A percentile compares a stretch with the other conserved stretches of the same genome.
Evolutionary conservation across 345 rosid species (phyloP).

Genomic region (Citrus sp.): DNA sequence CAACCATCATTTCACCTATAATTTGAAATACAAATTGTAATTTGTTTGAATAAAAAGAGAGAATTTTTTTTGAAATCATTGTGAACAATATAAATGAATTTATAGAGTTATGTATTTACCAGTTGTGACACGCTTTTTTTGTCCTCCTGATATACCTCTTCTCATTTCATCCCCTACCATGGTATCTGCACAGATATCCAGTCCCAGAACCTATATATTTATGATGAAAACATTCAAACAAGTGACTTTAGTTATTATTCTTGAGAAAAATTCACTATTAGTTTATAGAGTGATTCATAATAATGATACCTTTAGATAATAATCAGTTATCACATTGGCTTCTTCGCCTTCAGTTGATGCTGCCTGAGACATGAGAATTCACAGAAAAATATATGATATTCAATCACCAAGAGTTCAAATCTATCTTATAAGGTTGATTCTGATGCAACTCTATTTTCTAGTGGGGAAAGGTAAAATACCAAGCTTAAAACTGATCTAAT

Average conservation of each 20-base stretch:
- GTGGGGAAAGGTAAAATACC: background rate
- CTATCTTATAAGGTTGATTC: background rate
- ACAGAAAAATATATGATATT: background rate
- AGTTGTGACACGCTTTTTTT: conserved; percentile 67
- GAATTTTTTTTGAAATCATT: background rate
- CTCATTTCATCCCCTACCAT: conserved; percentile 59
- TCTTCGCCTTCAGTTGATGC: conserved; percentile 44
- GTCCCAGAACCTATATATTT: conserved; percentile 29
- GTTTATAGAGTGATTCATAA: background rate
- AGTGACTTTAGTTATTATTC: background rate
- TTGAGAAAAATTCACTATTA: background rate
- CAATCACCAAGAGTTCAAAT: background rate
- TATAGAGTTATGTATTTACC: conserved; percentile 28
- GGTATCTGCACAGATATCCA: conserved; percentile 64
- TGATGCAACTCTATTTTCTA: background rate
- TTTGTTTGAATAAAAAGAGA: background rate
- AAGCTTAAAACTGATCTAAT: background rate
- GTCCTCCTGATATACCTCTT: conserved; percentile 72
- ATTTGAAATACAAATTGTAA: conserved; percentile 1
- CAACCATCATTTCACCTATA: conserved; percentile 75
- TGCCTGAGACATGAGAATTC: conserved; percentile 35
- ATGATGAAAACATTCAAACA: background rate
- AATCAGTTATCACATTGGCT: conserved; percentile 49
- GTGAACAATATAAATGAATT: background rate
- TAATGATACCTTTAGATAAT: conserved; percentile 46